These are phyloP conservation scores for Moricandia arvensis DNA, from an alignment of 345 rosid species.

Conservation along the genomic window DNA sequence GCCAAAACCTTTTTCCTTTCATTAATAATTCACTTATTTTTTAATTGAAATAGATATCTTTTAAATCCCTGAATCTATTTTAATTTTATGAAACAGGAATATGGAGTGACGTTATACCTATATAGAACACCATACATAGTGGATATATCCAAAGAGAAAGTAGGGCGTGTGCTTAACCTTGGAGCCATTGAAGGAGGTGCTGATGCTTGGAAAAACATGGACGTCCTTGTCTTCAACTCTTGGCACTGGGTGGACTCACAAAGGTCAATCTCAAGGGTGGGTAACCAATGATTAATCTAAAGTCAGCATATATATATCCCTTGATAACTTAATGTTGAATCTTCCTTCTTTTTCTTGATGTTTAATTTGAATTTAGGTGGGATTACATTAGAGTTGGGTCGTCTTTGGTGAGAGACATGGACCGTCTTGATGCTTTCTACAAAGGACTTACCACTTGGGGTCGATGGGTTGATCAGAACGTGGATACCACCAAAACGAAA, in stretches of 20 bases:
- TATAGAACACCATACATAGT: conserved; percentile 83
- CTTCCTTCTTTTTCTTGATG: neutral
- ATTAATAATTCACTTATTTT: neutral
- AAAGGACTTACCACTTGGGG: conserved; percentile 84
- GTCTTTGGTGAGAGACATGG: conserved; percentile 52
- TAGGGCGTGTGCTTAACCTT: conserved; percentile 66
- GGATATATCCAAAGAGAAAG: conserved; percentile 58
- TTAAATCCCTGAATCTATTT: neutral
- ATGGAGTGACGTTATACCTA: conserved; percentile 59
- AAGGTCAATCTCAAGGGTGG: conserved; percentile 65
- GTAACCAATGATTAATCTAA: conserved; percentile 27
- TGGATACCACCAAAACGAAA: conserved; percentile 61
- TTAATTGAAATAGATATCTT: neutral
- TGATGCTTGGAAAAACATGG: conserved; percentile 74
- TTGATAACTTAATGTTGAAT: neutral
- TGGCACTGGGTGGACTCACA: conserved; percentile 99
- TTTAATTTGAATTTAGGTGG: conserved; percentile 52
- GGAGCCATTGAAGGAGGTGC: conserved; percentile 59
- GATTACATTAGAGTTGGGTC: conserved; percentile 71
- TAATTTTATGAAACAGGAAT: conserved; percentile 47
- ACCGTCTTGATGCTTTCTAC: conserved; percentile 66
- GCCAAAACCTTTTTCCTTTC: neutral
- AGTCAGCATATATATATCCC: neutral
- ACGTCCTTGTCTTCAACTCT: conserved; percentile 79
- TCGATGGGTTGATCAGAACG: conserved; percentile 75